Conservation (phyloP, 2,329 filamentous ascomycete genomes). For the Thelonectria olida region DNA sequence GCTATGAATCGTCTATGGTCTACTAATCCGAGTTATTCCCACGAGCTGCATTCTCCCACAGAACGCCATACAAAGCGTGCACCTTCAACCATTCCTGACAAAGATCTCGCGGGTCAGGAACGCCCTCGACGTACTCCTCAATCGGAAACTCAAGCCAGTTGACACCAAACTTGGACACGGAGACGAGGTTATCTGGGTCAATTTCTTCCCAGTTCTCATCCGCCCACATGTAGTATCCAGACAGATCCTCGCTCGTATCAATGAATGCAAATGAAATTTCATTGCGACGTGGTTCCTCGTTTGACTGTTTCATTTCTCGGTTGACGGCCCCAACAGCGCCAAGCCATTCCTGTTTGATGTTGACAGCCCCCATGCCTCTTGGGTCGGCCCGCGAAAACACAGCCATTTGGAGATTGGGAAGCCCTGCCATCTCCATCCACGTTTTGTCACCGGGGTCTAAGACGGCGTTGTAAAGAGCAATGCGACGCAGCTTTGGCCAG, state of each 20-base stretch:
- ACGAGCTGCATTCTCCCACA: neutral
- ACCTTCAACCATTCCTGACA: neutral
- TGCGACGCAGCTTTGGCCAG: constrained; percentile 34
- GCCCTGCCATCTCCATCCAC: constrained; percentile 7
- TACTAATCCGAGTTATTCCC: neutral
- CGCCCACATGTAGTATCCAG: neutral
- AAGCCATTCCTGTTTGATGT: constrained; percentile 24
- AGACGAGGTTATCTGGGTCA: neutral
- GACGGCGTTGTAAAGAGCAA: constrained; percentile 25
- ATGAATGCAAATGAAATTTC: neutral
- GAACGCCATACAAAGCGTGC: neutral
- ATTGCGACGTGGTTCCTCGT: neutral
- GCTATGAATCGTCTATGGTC: no score
- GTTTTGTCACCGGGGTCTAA: neutral
- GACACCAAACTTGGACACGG: neutral
- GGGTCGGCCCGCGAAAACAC: constrained; percentile 17
- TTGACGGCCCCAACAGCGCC: neutral
- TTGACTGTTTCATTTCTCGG: neutral
- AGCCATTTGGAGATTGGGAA: constrained; percentile 8
- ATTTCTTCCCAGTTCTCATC: neutral
- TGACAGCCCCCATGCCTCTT: neutral
- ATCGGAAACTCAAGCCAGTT: neutral
- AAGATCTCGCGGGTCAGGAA: neutral
- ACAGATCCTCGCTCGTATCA: neutral
- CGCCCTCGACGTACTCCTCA: neutral